phyloP scores from a whole-genome alignment of 1,139 yeast genomes.

The Kurtzmaniella natalensis region DNA sequence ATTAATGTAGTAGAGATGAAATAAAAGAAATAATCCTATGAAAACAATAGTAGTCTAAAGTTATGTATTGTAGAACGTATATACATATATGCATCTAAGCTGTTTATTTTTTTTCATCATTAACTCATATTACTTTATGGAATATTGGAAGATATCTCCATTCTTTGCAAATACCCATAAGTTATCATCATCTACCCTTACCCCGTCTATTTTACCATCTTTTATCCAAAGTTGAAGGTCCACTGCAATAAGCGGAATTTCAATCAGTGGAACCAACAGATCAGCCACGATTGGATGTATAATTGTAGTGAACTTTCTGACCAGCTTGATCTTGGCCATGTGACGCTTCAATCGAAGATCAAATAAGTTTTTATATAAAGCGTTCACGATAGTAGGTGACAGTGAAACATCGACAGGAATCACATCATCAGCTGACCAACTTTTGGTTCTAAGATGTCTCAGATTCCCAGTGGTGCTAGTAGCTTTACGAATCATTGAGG shows the following conservation, averaged over 20 bases:
- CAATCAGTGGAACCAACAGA: constrained; percentile 38
- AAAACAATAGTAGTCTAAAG: constrained; percentile 2
- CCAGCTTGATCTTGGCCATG: constrained; percentile 13
- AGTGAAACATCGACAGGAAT: background rate
- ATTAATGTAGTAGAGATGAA: constrained; percentile 5
- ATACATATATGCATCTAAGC: too few species aligned
- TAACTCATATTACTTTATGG: constrained; percentile 8
- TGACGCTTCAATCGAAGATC: constrained; percentile 33
- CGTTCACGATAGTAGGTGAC: constrained; percentile 19
- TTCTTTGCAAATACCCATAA: constrained; percentile 51
- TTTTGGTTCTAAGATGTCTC: constrained; percentile 2
- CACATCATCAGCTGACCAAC: background rate
- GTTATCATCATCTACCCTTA: constrained; percentile 31
- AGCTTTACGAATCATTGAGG: background rate
- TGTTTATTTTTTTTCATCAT: background rate
- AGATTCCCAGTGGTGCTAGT: background rate
- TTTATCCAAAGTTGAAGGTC: constrained; percentile 30
- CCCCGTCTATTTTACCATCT: constrained; percentile 44
- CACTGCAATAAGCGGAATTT: constrained; percentile 30
- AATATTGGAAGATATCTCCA: constrained; percentile 46
- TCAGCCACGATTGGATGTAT: constrained; percentile 39
- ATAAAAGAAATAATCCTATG: background rate
- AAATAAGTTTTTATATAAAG: constrained; percentile 32
- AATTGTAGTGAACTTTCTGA: constrained; percentile 17
- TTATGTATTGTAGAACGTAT: too few species aligned